Base-by-base conservation (phyloP, 1,284 basidiomycete genomes). In the Xerocomus minutiporus region DNA sequence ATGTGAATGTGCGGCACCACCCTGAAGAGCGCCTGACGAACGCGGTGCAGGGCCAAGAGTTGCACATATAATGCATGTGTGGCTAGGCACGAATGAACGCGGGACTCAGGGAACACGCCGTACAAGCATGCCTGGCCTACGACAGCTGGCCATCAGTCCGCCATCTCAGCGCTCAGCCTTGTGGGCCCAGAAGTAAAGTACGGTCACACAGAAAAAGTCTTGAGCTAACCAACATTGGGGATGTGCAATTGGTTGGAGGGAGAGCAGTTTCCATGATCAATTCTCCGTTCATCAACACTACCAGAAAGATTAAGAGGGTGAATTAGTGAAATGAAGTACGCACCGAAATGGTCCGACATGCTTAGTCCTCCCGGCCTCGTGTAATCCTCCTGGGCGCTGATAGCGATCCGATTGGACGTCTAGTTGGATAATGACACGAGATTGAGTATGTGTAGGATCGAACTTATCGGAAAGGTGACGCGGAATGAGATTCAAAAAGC, bases 381-480 rank as follows among this genome's bases (percentile, higher is more conserved):
- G 63, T 53, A 41, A 32, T 43, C 61, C 62, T 65, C 45, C 64
- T 57, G 62, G 66, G 35, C 17, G 40, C 26, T 8, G 54, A 54
- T 43, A 28, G 45, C 43, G 34, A 44, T 42, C 54, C 32, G 50
- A 51, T 38, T 49, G 41, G 43, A 35, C 8, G 26, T 39, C 44
- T 32, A n/a, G 4, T 15, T 31, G 29, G 35, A 34, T 35, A 36
- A 46, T 50, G 46, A 36, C 15, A 23, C 41, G 39, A 51, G 46
- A 50, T 25, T 8, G 43, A 7, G 20, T n/a, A 32, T 17, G 29
- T 31, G 31, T 28, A 23, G 8, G 23, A 35, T 15, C 15, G 31
- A 32, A 34, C 39, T 41, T 12, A 6, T 42, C 26, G 13, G 15
- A 15, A 15, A 26, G 7, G 12, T 28, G 23, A 15, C 20, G 5